Percentiles rank a stretch among this genome's conserved stretches.
Conservation (phyloP, 495 filamentous ascomycete genomes). For the Talaromyces ruber region DNA sequence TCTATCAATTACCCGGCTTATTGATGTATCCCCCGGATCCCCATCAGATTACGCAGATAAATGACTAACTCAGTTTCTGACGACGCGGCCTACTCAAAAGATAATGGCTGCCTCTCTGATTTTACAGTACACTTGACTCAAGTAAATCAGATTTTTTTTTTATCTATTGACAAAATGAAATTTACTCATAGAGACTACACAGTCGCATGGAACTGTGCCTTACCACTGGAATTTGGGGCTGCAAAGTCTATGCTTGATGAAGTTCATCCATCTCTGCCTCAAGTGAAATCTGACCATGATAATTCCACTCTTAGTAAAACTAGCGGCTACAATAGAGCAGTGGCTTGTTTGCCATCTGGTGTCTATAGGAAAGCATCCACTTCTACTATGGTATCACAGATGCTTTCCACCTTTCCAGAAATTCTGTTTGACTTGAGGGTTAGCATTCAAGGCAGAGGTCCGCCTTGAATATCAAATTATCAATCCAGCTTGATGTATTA, state of each 20-base stretch:
- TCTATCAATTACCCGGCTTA: no score
- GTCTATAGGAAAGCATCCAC: slow-evolving; percentile 13
- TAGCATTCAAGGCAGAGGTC: slow-evolving; percentile 23
- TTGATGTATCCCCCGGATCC: no score
- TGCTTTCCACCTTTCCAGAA: slow-evolving; percentile 14
- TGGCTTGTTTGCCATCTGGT: slow-evolving; percentile 15
- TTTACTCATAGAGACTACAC: slow-evolving; percentile 12
- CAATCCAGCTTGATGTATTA: slow-evolving; percentile 29
- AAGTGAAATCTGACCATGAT: slow-evolving; percentile 13
- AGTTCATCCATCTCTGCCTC: slow-evolving; percentile 13
- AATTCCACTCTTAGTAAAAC: slow-evolving; percentile 24
- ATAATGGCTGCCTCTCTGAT: no score
- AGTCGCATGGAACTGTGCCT: slow-evolving; percentile 29
- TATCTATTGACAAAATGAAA: background rate
- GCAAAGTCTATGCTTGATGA: slow-evolving; percentile 21
- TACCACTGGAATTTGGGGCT: slow-evolving; percentile 20
- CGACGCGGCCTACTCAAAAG: no score
- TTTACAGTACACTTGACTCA: no score
- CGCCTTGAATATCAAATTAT: slow-evolving; percentile 10
- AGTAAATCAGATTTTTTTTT: no score
- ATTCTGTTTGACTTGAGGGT: slow-evolving; percentile 14
- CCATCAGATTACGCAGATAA: no score
- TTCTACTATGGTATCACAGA: slow-evolving; percentile 14
- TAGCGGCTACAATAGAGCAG: slow-evolving; percentile 21
- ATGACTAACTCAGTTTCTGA: no score